Evolutionary conservation across 306 rosid genomes (phyloP).

Genomic region (Rosa lucieae): DNA sequence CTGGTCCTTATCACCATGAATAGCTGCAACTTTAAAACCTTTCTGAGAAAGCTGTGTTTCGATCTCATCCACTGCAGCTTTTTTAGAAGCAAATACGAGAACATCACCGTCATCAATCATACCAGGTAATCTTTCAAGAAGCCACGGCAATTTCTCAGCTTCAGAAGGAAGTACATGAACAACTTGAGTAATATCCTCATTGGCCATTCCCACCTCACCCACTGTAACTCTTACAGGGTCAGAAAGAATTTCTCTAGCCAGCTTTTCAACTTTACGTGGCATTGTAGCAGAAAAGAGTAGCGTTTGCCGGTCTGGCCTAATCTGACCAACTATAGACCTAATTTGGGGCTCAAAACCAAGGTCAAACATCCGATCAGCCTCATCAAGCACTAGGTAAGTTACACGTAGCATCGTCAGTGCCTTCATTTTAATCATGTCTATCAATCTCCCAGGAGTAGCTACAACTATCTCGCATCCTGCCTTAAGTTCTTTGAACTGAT

Average conservation of each 20-base stretch:
- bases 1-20: slow-evolving; percentile 99
- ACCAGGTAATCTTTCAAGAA: slow-evolving; percentile 74
- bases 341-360: slow-evolving; percentile 99
- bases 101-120: slow-evolving; percentile 94
- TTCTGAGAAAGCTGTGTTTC: slow-evolving; percentile 68
- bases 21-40: slow-evolving; percentile 82
- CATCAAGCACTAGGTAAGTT: slow-evolving; percentile 94
- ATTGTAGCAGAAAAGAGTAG: slow-evolving; percentile 94
- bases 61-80: slow-evolving; percentile 90
- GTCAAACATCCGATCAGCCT: slow-evolving; percentile 99
- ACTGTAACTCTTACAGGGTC: slow-evolving; percentile 92
- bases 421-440: slow-evolving; percentile 92
- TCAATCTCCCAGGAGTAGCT: slow-evolving; percentile 97
- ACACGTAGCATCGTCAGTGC: slow-evolving; percentile 83
- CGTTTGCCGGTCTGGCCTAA: slow-evolving; percentile 98
- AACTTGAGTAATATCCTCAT: slow-evolving; percentile 96
- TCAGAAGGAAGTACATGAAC: slow-evolving; percentile 90
- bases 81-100: slow-evolving; percentile 90
- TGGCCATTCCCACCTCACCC: slow-evolving; percentile 99
- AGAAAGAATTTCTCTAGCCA: slow-evolving; percentile 89
- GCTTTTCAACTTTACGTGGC: slow-evolving; percentile 89
- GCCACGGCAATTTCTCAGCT: slow-evolving; percentile 86
- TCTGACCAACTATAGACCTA: slow-evolving; percentile 96
- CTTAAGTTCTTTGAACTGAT: slow-evolving; percentile 94
- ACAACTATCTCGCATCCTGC: slow-evolving; percentile 97